Conservation (phyloP, 257 asterid species). For the Craterostigma plantagineum region DNA sequence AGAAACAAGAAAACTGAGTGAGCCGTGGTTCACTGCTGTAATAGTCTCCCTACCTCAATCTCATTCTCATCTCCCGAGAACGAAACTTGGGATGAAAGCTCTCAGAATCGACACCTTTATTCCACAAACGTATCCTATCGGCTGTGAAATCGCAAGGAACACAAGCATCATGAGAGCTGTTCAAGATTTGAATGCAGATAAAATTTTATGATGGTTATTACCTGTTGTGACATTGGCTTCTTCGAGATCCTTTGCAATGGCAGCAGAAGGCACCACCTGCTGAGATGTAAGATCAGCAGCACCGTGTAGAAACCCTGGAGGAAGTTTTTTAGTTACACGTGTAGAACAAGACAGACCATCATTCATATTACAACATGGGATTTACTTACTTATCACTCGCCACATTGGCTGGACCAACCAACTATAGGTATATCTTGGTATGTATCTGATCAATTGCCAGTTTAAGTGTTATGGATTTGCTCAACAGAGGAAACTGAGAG, state of each 20-base stretch:
- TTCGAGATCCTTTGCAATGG: conserved; percentile 75
- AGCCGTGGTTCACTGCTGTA: not conserved
- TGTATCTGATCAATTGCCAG: conserved; percentile 35
- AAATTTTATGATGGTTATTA: conserved; percentile 12
- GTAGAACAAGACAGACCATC: not conserved
- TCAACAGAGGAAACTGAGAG: not conserved
- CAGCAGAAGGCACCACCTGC: conserved; percentile 93
- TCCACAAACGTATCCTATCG: conserved; percentile 79
- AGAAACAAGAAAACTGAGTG: not conserved
- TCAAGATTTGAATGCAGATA: not conserved
- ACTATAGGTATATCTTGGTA: conserved; percentile 88
- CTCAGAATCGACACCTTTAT: conserved; percentile 93
- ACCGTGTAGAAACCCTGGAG: conserved; percentile 77
- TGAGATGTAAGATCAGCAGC: conserved; percentile 93
- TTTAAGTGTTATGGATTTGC: not conserved
- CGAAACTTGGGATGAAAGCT: conserved; percentile 68
- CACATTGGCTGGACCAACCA: conserved; percentile 98
- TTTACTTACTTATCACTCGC: conserved; percentile 58
- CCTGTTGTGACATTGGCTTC: conserved; percentile 78
- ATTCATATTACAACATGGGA: too few species aligned
- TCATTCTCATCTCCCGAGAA: conserved; percentile 54
- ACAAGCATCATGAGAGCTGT: not conserved
- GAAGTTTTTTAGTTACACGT: not conserved
- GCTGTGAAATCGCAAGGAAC: not conserved
- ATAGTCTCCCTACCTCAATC: conserved; percentile 33